Evolutionary conservation across 352 stramenopile species (phyloP), one percentile per base, ranked within the genome.

Genomic region (Phytophthora hybrid): DNA sequence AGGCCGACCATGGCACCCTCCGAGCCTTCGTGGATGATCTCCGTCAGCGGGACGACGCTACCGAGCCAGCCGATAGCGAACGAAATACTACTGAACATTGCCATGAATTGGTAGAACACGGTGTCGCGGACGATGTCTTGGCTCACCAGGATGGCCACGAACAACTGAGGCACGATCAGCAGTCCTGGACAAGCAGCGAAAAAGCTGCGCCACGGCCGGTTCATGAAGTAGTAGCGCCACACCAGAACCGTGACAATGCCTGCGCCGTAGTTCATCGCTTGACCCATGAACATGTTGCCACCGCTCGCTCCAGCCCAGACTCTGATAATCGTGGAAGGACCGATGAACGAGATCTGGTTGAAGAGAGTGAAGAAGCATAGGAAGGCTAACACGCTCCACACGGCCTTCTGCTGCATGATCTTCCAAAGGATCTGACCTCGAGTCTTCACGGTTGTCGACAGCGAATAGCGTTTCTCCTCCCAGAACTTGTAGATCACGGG

Each of bases 11-110:
- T 84, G 3, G 73, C 81, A 21, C 81, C 80, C 44, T 91, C 83
- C 1, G 76, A 88, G 10, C 81, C 83, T 56, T 87, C 79, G n/a
- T 88, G 77, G 51, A 85, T 76, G 59, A 90, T 89, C 63, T 90
- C 83, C 0, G 78, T 83, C 29, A 88, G 44, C 14, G 83, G 81
- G 54, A 86, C 70, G 16, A 86, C 47, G 60, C 72, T 79, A n/a
- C 58, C 66, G 1, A 90, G 41, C 63, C 61, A 68, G 5, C 29
- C 69, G 19, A 88, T 63, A 3, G 32, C 69, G 9, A 54, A 55
- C 1, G 63, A 68, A 5, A 83, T 34, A 32, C 41, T 69, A 5
- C 49, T 62, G 47, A 86, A 67, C 9, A 79, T 46, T 3, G 55
- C 66, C 68, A 83, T 55, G 13, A 68, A 29, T 11, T 67, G 71